A percentile compares a stretch with the other conserved stretches of the same genome.
These are phyloP conservation scores for Pilobolus umbonatus DNA, from an alignment of 192 early-diverging fungal species.

Conservation along the genomic window DNA sequence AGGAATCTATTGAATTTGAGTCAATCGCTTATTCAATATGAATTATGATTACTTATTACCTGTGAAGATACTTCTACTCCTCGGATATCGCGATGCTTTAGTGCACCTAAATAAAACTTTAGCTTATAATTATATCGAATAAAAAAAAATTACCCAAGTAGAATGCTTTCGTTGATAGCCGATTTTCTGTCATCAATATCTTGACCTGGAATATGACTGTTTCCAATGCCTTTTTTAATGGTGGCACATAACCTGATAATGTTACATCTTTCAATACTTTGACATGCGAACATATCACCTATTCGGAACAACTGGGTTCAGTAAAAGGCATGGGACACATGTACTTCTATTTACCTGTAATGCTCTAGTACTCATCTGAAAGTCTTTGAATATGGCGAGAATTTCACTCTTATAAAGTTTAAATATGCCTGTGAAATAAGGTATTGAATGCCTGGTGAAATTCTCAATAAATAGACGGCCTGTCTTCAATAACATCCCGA, in stretches of 20 bases:
- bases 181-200: slow-evolving; percentile 66
- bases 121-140: background rate
- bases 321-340: background rate
- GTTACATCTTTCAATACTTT: slow-evolving; percentile 62
- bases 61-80: slow-evolving; percentile 69
- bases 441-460: slow-evolving; percentile 46
- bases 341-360: slow-evolving; percentile 38
- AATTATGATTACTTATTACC: slow-evolving; percentile 23
- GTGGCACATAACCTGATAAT: slow-evolving; percentile 61
- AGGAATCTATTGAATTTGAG: slow-evolving; percentile 5
- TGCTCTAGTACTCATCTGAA: slow-evolving; percentile 44
- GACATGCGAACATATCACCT: slow-evolving; percentile 74
- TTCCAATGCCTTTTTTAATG: slow-evolving; percentile 65
- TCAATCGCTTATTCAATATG: background rate
- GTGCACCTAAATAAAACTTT: slow-evolving; percentile 23
- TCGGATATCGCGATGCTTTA: slow-evolving; percentile 70
- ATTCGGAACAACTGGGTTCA: slow-evolving; percentile 2
- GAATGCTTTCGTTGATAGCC: slow-evolving; percentile 40
- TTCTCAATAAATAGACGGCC: slow-evolving; percentile 49
- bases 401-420: slow-evolving; percentile 38
- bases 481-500: slow-evolving; percentile 40
- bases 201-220: slow-evolving; percentile 72
- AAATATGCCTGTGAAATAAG: slow-evolving; percentile 44
- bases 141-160: slow-evolving; percentile 22
- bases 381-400: slow-evolving; percentile 44